Percentiles rank a stretch among this genome's conserved stretches.
Conservation (phyloP, 2,329 filamentous ascomycete species). For the Botrytis fabae region DNA sequence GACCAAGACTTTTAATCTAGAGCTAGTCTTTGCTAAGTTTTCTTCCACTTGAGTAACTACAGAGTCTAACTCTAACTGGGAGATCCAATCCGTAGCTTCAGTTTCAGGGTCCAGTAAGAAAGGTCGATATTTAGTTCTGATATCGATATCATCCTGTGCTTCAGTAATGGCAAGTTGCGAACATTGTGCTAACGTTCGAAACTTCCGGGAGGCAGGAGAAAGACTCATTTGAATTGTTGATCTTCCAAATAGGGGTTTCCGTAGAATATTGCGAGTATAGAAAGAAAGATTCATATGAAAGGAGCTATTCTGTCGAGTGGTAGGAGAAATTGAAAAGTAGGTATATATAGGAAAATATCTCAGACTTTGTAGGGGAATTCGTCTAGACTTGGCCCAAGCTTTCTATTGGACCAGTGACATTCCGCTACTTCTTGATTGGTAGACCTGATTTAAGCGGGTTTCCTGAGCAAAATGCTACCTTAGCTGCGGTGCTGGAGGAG, state of each 20-base stretch:
- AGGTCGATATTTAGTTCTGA: slow-evolving; percentile 53
- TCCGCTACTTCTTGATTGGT: neutral
- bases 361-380: neutral
- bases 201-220: neutral
- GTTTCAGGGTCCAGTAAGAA: slow-evolving; percentile 51
- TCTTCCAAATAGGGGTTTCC: neutral
- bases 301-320: neutral
- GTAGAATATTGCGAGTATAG: neutral
- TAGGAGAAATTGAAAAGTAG: neutral
- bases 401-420: neutral
- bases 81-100: slow-evolving; percentile 54
- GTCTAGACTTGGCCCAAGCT: neutral
- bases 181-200: slow-evolving; percentile 16
- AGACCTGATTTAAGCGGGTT: neutral
- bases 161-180: slow-evolving; percentile 11
- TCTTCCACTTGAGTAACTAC: slow-evolving; percentile 52
- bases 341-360: neutral
- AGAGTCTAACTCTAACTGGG: slow-evolving; percentile 55
- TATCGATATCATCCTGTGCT: slow-evolving; percentile 10
- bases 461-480: neutral
- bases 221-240: slow-evolving; percentile 1
- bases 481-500: neutral
- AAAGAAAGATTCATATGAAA: neutral
- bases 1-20: slow-evolving; percentile 56
- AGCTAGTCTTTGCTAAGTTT: slow-evolving; percentile 43